A percentile compares a stretch with the other conserved stretches of the same genome.
Evolutionary conservation across 805 yeast species (phyloP).

Genomic region (Candida coleopterorum): DNA sequence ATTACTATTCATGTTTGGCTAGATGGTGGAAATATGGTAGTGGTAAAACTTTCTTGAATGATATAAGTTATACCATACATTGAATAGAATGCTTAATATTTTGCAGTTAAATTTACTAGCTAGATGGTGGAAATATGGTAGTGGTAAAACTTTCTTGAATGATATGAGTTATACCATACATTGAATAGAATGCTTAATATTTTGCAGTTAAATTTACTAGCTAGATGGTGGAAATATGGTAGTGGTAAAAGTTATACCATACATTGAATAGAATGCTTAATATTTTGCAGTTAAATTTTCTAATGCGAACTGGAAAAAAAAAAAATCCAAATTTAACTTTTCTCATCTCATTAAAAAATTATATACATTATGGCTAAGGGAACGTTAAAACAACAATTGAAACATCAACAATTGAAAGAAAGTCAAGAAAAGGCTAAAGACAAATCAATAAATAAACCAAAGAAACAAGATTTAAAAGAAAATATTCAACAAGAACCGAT

Average conservation of each 20-base stretch:
- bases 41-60: slow-evolving; percentile 54
- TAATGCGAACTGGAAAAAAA: neutral
- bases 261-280: no score
- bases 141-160: slow-evolving; percentile 54
- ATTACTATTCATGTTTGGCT: slow-evolving; percentile 58
- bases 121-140: slow-evolving; percentile 72
- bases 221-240: slow-evolving; percentile 73
- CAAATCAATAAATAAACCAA: slow-evolving; percentile 14
- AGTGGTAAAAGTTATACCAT: slow-evolving; percentile 43
- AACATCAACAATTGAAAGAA: slow-evolving; percentile 21
- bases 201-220: no score
- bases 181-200: no score
- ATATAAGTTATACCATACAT: slow-evolving; percentile 18
- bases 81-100: no score
- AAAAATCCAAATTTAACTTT: no score
- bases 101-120: no score
- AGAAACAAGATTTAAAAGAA: slow-evolving; percentile 9
- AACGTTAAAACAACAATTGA: slow-evolving; percentile 27
- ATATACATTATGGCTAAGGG: slow-evolving; percentile 12
- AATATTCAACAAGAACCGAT: slow-evolving; percentile 7
- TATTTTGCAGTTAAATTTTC: slow-evolving; percentile 5
- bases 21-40: slow-evolving; percentile 75
- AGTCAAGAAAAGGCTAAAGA: slow-evolving; percentile 20
- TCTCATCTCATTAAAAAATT: slow-evolving; percentile 7
- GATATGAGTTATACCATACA: slow-evolving; percentile 25